Evolutionary conservation across 2,329 filamentous ascomycete species (phyloP).

Genomic region (Trichoderma endophyticum): DNA sequence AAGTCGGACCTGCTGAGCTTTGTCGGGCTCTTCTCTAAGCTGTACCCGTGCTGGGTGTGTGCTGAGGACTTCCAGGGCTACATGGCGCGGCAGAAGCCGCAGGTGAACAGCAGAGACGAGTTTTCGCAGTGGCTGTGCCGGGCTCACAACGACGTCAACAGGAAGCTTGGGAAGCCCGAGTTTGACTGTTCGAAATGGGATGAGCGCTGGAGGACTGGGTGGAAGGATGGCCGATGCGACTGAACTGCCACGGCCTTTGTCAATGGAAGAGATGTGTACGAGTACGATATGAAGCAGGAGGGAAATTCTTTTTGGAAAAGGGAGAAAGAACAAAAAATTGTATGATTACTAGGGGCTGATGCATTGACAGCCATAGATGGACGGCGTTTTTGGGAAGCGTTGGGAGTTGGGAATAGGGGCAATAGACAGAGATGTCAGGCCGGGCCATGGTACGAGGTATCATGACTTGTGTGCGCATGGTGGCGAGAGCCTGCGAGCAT

Average conservation of each 20-base stretch:
- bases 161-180: slow-evolving; percentile 81
- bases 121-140: slow-evolving; percentile 82
- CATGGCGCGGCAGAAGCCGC: slow-evolving; percentile 69
- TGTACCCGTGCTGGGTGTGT: slow-evolving; percentile 96
- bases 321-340: background rate
- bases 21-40: slow-evolving; percentile 72
- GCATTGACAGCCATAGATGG: background rate
- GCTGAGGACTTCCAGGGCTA: slow-evolving; percentile 86
- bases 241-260: slow-evolving; percentile 27
- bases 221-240: slow-evolving; percentile 66
- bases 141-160: slow-evolving; percentile 83
- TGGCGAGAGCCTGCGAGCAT: slow-evolving; percentile 6
- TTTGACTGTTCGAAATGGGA: slow-evolving; percentile 93
- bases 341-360: slow-evolving; percentile 4
- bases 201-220: slow-evolving; percentile 91
- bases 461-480: background rate
- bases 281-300: background rate
- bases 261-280: background rate
- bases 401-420: slow-evolving; percentile 7
- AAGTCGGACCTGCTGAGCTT: slow-evolving; percentile 77
- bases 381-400: background rate
- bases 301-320: background rate
- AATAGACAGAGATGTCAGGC: background rate
- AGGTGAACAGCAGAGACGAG: slow-evolving; percentile 57
- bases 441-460: background rate